Evolutionary conservation across 2,329 filamentous ascomycete genomes (phyloP).

Genomic region (Cercospora citrullina): DNA sequence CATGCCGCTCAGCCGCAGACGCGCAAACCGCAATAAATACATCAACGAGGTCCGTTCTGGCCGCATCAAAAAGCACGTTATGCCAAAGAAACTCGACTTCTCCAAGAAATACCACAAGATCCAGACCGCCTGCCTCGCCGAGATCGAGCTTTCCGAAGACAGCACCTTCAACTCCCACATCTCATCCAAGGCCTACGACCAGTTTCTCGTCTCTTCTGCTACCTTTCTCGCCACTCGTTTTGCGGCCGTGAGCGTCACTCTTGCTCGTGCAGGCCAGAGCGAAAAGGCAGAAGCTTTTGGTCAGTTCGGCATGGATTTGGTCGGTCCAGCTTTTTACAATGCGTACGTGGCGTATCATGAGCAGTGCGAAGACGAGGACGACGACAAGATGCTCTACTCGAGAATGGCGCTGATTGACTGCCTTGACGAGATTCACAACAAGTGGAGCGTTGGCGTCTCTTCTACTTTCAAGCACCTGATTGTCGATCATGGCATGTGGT

Average conservation of each 20-base stretch:
- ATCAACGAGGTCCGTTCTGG: neutral
- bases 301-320: constrained; percentile 9
- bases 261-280: neutral
- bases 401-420: constrained; percentile 4
- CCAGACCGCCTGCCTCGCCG: neutral
- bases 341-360: constrained; percentile 5
- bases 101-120: constrained; percentile 5
- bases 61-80: constrained; percentile 7
- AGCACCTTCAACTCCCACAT: constrained; percentile 9
- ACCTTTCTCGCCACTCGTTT: constrained; percentile 4
- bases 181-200: neutral
- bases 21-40: neutral
- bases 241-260: constrained; percentile 3
- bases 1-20: constrained; percentile 5
- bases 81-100: neutral
- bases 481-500: constrained; percentile 1
- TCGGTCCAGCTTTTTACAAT: constrained; percentile 3
- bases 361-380: neutral
- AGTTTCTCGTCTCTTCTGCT: neutral
- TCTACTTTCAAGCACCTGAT: neutral
- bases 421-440: neutral
- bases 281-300: constrained; percentile 2
- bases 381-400: neutral
- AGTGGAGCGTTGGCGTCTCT: neutral
- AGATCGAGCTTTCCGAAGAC: neutral